Conservation (phyloP, 495 filamentous ascomycete genomes). For the Immersiella caudata region DNA sequence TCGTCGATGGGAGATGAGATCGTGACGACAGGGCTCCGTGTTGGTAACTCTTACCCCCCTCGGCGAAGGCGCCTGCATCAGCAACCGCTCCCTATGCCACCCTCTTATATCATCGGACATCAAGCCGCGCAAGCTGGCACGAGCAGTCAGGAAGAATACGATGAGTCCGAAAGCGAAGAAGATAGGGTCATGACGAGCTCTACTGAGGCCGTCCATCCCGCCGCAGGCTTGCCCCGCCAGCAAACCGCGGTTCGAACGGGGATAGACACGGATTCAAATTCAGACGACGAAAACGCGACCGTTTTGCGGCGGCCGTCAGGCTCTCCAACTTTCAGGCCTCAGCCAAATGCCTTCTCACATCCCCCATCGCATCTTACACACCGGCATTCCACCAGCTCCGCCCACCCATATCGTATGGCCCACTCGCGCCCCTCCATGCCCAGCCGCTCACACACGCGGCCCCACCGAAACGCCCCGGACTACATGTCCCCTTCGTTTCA, state of each 20-base stretch:
- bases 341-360: constrained; percentile 89
- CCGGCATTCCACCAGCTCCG: constrained; percentile 51
- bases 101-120: constrained; percentile 39
- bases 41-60: constrained; percentile 59
- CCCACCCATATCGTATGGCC: constrained; percentile 45
- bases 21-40: constrained; percentile 79
- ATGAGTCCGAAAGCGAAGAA: constrained; percentile 56
- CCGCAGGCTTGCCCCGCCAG: constrained; percentile 26
- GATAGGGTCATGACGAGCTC: constrained; percentile 84
- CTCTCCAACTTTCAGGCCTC: constrained; percentile 71
- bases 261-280: constrained; percentile 35
- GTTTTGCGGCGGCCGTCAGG: constrained; percentile 66
- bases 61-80: constrained; percentile 61
- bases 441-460: constrained; percentile 42
- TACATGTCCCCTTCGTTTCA: constrained; percentile 76
- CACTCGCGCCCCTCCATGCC: constrained; percentile 45
- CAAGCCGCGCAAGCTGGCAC: constrained; percentile 55
- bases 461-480: constrained; percentile 55
- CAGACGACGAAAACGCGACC: constrained; percentile 76
- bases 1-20: constrained; percentile 88
- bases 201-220: constrained; percentile 66
- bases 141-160: constrained; percentile 90
- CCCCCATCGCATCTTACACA: constrained; percentile 64
- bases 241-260: constrained; percentile 23
- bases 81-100: constrained; percentile 37